Evolutionary conservation across 1,139 yeast species (phyloP).

Genomic region (Saccharomycopsis hybrid): DNA sequence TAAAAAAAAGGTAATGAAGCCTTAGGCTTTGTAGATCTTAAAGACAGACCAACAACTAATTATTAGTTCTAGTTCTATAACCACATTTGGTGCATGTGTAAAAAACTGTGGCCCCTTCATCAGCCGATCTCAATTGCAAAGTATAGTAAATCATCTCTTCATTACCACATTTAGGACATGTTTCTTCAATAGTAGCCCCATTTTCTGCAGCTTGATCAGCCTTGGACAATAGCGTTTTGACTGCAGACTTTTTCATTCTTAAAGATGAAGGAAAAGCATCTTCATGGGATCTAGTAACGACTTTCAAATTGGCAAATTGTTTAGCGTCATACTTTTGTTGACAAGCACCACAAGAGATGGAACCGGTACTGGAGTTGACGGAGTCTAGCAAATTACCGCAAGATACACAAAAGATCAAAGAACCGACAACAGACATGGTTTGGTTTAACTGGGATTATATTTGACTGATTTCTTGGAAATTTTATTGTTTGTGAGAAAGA

Average conservation of each 20-base stretch:
- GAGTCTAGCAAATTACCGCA: slow-evolving; percentile 89
- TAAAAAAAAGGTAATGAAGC: not conserved
- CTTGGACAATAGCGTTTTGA: slow-evolving; percentile 71
- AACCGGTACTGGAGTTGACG: slow-evolving; percentile 38
- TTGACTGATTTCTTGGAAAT: not conserved
- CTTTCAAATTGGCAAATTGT: slow-evolving; percentile 50
- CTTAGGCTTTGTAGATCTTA: too few species aligned
- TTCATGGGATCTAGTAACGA: slow-evolving; percentile 70
- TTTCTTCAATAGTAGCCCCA: slow-evolving; percentile 94
- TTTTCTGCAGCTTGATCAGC: slow-evolving; percentile 65
- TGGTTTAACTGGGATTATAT: not conserved
- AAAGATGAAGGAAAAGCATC: slow-evolving; percentile 91
- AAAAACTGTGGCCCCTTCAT: slow-evolving; percentile 96
- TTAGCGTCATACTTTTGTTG: slow-evolving; percentile 46
- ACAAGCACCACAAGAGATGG: slow-evolving; percentile 65
- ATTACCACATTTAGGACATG: slow-evolving; percentile 95
- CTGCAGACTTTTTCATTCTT: slow-evolving; percentile 77
- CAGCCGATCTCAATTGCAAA: slow-evolving; percentile 92
- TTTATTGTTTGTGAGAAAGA: not conserved
- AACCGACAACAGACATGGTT: slow-evolving; percentile 87
- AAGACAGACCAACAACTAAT: too few species aligned
- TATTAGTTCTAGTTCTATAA: slow-evolving; percentile 88
- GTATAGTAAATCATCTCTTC: slow-evolving; percentile 99
- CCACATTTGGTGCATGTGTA: slow-evolving; percentile 94
- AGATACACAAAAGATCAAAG: slow-evolving; percentile 86